Evolutionary conservation across 331 rosid genomes (phyloP).

Genomic region (Stylosanthes scabra): DNA sequence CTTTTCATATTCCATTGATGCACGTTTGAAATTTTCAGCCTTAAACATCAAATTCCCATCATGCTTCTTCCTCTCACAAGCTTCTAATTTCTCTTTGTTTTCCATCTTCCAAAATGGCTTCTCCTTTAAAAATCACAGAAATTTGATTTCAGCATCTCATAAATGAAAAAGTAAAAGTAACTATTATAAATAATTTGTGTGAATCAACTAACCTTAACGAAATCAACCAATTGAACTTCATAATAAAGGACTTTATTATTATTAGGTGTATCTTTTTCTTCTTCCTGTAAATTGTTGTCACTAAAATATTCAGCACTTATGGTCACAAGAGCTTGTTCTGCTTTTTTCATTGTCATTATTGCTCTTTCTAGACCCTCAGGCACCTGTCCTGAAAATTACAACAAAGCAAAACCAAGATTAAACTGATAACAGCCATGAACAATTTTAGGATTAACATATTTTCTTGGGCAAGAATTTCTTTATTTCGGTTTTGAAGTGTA

Average conservation of each 20-base stretch:
- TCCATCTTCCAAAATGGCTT: conserved; percentile 78
- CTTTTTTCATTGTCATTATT: conserved; percentile 70
- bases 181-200: too few relatives aligned
- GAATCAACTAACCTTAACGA: conserved; percentile 54
- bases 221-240: conserved; percentile 62
- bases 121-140: conserved; percentile 48
- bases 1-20: conserved; percentile 66
- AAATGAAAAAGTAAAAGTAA: too few relatives aligned
- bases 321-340: conserved; percentile 61
- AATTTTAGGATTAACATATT: background rate
- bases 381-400: conserved; percentile 50
- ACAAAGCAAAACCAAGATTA: conserved; percentile 21
- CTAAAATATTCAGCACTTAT: conserved; percentile 50
- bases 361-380: conserved; percentile 68
- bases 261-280: too few relatives aligned
- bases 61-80: conserved; percentile 63
- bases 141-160: conserved; percentile 5
- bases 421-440: background rate
- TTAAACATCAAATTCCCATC: conserved; percentile 67
- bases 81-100: conserved; percentile 66
- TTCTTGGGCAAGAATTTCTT: too few relatives aligned
- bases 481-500: too few relatives aligned
- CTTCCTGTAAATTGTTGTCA: conserved; percentile 28
- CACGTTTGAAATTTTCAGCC: conserved; percentile 54
- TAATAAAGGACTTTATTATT: conserved; percentile 41